Conservation (phyloP, 1,139 yeast genomes). For the Geotrichum carabidarum region DNA sequence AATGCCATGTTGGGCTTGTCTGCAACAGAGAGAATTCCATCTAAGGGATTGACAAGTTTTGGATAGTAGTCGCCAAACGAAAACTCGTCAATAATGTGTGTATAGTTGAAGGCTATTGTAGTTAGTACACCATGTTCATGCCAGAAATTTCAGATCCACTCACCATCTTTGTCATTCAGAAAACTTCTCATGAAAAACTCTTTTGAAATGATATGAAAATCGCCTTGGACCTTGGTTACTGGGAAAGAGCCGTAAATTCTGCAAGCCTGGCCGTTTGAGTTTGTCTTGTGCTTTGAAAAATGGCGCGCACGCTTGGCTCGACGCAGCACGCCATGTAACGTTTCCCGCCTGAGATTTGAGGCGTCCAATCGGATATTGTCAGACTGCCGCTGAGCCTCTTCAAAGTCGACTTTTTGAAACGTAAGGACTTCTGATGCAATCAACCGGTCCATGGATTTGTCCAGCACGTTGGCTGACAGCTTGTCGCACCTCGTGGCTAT, state of each 20-base stretch:
- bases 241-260: conserved; percentile 83
- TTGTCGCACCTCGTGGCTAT: conserved; percentile 81
- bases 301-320: conserved; percentile 21
- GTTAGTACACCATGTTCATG: not conserved
- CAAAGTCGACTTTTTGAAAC: conserved; percentile 29
- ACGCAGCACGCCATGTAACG: conserved; percentile 26
- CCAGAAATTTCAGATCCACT: conserved; percentile 33
- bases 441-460: conserved; percentile 69
- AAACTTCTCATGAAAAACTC: conserved; percentile 14
- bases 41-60: conserved; percentile 78
- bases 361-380: conserved; percentile 14
- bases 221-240: conserved; percentile 81
- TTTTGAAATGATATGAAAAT: conserved; percentile 61
- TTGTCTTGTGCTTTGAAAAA: conserved; percentile 8
- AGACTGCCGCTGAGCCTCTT: conserved; percentile 10
- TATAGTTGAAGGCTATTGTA: conserved; percentile 48
- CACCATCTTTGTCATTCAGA: conserved; percentile 54
- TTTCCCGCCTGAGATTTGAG: conserved; percentile 11
- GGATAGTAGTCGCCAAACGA: conserved; percentile 92
- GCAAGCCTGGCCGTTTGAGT: conserved; percentile 55
- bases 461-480: conserved; percentile 71
- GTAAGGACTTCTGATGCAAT: conserved; percentile 71
- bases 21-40: conserved; percentile 44
- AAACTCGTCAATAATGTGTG: conserved; percentile 80
- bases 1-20: conserved; percentile 35